Percentiles rank a stretch among this genome's conserved stretches.
phyloP scores from a whole-genome alignment of 805 yeast species.

The Citeromyces nyonsensis region DNA sequence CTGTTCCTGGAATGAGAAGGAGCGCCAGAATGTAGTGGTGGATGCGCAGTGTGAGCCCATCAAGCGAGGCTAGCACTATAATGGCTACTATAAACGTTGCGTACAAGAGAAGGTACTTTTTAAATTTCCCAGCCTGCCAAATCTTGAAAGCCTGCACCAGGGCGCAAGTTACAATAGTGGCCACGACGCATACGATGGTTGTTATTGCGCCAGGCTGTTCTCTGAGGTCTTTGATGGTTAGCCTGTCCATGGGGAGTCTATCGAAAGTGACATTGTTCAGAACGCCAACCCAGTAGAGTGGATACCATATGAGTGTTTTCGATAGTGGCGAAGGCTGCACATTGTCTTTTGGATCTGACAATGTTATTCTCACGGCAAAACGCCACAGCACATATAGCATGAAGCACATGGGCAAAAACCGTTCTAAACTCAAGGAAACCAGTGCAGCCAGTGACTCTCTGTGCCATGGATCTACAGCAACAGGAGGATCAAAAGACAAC shows the following conservation, averaged over 20 bases:
- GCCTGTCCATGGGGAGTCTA: slow-evolving; percentile 73
- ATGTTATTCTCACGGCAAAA: slow-evolving; percentile 13
- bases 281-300: slow-evolving; percentile 72
- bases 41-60: slow-evolving; percentile 59
- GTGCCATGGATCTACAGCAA: slow-evolving; percentile 23
- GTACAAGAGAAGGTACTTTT: slow-evolving; percentile 42
- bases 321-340: slow-evolving; percentile 20
- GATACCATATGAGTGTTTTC: slow-evolving; percentile 51
- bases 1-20: slow-evolving; percentile 70
- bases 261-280: slow-evolving; percentile 83
- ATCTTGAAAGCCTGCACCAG: slow-evolving; percentile 61
- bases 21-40: slow-evolving; percentile 74
- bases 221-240: slow-evolving; percentile 55
- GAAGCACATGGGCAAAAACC: slow-evolving; percentile 64
- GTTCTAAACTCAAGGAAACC: slow-evolving; percentile 53
- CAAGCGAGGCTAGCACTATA: slow-evolving; percentile 29
- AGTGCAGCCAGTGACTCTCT: slow-evolving; percentile 37
- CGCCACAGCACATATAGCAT: slow-evolving; percentile 60
- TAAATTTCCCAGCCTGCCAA: slow-evolving; percentile 66
- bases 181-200: slow-evolving; percentile 38
- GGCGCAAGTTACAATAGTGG: slow-evolving; percentile 35
- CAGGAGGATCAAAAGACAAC: slow-evolving; percentile 70
- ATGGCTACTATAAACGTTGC: slow-evolving; percentile 24
- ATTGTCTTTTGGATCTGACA: neutral
- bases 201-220: slow-evolving; percentile 65